A percentile compares a stretch with the other conserved stretches of the same genome.
phyloP scores from a whole-genome alignment of 2,329 filamentous ascomycete genomes.

The Fusarium sp. region DNA sequence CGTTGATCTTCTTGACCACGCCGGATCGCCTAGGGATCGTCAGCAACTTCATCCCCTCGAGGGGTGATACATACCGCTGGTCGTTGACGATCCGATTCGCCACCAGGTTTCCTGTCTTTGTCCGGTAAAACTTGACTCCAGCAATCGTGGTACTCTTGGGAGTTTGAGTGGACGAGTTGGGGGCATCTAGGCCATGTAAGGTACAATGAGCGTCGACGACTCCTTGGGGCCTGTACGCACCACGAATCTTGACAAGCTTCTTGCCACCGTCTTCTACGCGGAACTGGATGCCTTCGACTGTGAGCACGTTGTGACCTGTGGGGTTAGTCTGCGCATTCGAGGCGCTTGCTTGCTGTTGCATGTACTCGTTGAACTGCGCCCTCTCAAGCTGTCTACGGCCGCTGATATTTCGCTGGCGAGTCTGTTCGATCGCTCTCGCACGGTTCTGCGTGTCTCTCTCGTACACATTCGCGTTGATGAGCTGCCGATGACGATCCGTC shows the following conservation, averaged over 20 bases:
- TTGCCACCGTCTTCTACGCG: conserved; percentile 82
- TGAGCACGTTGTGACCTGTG: conserved; percentile 71
- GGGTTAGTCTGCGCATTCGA: conserved; percentile 42
- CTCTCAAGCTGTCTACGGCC: conserved; percentile 72
- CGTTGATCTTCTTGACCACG: conserved; percentile 76
- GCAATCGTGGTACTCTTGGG: conserved; percentile 82
- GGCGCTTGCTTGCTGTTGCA: conserved; percentile 49
- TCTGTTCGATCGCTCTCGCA: conserved; percentile 80
- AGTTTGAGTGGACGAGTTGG: conserved; percentile 75
- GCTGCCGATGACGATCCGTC: conserved; percentile 82
- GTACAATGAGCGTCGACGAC: conserved; percentile 8
- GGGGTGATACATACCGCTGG: conserved; percentile 75
- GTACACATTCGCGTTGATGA: conserved; percentile 86
- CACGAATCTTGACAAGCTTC: conserved; percentile 82
- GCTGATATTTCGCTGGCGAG: conserved; percentile 70
- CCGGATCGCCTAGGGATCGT: conserved; percentile 64
- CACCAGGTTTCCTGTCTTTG: conserved; percentile 90
- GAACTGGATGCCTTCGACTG: conserved; percentile 82
- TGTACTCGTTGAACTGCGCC: conserved; percentile 63
- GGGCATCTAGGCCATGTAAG: conserved; percentile 66
- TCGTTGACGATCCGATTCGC: conserved; percentile 82
- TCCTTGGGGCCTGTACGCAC: conserved; percentile 61
- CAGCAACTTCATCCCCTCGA: conserved; percentile 54
- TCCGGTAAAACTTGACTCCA: conserved; percentile 87
- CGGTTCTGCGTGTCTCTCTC: conserved; percentile 80